A percentile compares a stretch with the other conserved stretches of the same genome.
Evolutionary conservation across 257 asterid genomes (phyloP).

Genomic region (Solanum sejunctum): DNA sequence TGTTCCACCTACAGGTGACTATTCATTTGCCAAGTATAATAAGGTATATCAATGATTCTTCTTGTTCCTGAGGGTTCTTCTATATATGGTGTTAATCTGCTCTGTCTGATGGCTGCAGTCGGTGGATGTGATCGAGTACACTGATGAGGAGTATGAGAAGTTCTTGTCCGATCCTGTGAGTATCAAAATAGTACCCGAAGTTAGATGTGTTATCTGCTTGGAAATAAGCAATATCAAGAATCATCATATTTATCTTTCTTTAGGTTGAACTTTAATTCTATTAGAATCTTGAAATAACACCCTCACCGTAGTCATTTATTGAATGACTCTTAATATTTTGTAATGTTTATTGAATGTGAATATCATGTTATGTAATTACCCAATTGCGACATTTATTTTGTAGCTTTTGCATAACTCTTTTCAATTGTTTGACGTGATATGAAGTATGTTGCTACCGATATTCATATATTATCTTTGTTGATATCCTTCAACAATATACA

Average conservation of each 20-base stretch:
- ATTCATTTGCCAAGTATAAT: slow-evolving; percentile 89
- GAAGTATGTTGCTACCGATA: neutral
- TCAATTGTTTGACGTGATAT: neutral
- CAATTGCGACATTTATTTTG: neutral
- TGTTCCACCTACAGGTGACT: slow-evolving; percentile 83
- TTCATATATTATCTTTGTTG: neutral
- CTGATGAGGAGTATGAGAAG: slow-evolving; percentile 92
- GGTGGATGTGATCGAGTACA: slow-evolving; percentile 81
- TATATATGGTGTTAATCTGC: neutral
- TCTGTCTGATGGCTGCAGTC: slow-evolving; percentile 37
- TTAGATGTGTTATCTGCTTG: neutral
- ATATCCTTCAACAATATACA: neutral
- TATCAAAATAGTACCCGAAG: neutral
- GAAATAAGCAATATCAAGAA: neutral
- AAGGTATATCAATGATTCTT: slow-evolving; percentile 33
- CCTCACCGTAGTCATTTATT: neutral
- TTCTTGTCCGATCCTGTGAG: slow-evolving; percentile 66
- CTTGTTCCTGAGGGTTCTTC: slow-evolving; percentile 1
- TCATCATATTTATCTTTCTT: neutral
- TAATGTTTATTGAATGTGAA: neutral
- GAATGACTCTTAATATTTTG: neutral
- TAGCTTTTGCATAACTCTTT: neutral
- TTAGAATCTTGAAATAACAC: neutral
- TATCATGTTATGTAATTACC: neutral
- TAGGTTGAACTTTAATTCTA: neutral